Conservation (phyloP, 139 green algal genomes). For the Chlamydomonas schloesseri region DNA sequence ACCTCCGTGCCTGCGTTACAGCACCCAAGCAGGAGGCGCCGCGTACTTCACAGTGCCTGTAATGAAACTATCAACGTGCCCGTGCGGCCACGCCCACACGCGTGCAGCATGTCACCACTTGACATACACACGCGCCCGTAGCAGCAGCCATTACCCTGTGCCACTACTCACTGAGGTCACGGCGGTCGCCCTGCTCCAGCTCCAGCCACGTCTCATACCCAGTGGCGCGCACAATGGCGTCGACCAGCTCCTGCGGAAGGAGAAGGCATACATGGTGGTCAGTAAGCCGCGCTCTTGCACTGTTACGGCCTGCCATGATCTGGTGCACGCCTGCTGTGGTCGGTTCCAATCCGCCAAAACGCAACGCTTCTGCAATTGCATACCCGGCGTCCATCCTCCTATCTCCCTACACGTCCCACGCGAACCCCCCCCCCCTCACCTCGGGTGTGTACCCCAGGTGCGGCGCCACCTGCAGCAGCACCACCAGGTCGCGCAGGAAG, state of each 20-base stretch:
- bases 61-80: too few species aligned
- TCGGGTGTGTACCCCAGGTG: not conserved
- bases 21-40: too few species aligned
- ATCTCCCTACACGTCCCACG: not conserved
- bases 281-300: too few species aligned
- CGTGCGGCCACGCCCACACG: too few species aligned
- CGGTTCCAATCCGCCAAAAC: too few species aligned
- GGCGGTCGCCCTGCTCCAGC: not conserved
- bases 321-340: too few species aligned
- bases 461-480: conserved; percentile 7
- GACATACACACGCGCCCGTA: not conserved
- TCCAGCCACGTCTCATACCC: conserved; percentile 32
- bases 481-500: conserved; percentile 40
- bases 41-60: too few species aligned
- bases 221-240: not conserved
- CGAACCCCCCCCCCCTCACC: not conserved
- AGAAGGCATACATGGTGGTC: too few species aligned
- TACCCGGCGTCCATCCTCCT: too few species aligned
- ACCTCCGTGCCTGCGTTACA: conserved; percentile 1
- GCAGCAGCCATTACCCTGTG: not conserved
- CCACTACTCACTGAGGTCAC: conserved; percentile 8
- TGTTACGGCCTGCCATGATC: too few species aligned
- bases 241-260: not conserved
- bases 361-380: too few species aligned
- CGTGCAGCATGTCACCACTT: too few species aligned